These are phyloP conservation scores for Euphorbia celastroides DNA, from an alignment of 441 rosid genomes.

Conservation along the genomic window DNA sequence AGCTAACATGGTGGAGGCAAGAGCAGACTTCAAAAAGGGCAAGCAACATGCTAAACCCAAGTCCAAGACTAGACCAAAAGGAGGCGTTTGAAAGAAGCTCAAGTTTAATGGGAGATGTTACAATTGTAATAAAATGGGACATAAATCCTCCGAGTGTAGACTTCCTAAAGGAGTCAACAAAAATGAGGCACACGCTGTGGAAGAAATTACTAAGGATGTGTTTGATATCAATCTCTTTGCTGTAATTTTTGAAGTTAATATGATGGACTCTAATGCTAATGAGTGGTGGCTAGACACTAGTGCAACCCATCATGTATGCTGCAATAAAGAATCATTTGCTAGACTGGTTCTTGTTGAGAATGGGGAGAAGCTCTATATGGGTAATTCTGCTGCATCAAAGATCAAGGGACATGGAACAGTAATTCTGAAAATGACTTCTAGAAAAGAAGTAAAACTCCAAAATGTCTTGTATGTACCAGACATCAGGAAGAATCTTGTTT, in stretches of 20 bases:
- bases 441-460: too few relatives aligned
- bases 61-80: too few relatives aligned
- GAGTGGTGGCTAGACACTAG: background rate
- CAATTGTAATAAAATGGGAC: background rate
- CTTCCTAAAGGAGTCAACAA: background rate
- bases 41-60: too few relatives aligned
- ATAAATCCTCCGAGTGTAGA: background rate
- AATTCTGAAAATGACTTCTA: too few relatives aligned
- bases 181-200: background rate
- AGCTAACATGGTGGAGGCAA: too few relatives aligned
- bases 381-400: background rate
- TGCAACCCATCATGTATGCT: background rate
- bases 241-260: background rate
- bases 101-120: background rate
- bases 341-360: background rate
- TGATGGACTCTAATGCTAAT: background rate
- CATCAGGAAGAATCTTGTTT: background rate
- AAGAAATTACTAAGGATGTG: too few relatives aligned
- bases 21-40: too few relatives aligned
- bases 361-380: conserved; percentile 4
- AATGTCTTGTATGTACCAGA: background rate
- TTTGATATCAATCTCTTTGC: background rate
- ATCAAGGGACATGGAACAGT: too few relatives aligned
- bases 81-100: too few relatives aligned
- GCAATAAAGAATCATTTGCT: background rate